Base-by-base conservation (phyloP, 1,139 yeast species). In the Debaryomyces subglobosus region DNA sequence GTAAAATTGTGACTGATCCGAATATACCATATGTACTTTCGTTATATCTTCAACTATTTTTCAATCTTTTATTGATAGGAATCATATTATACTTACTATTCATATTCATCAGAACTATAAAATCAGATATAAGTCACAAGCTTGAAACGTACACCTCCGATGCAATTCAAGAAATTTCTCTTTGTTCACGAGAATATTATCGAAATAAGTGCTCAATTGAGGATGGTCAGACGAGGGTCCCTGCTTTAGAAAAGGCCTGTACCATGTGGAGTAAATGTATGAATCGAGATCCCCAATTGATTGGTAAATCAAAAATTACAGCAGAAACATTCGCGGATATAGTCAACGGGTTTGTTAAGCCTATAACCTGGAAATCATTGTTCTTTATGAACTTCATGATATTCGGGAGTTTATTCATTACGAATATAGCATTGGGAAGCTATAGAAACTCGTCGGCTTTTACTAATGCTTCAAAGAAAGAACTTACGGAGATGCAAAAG, bases 321-420 rank as follows among this genome's bases (percentile, higher is more conserved):
- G 96, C 96, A 0, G 92, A 86, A 60, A 82, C 95, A 0, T 77
- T 90, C 60, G 96, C 95, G 1, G 94, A 86, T 53, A 86, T 89
- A 20, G 74, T 90, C 44, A 87, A 90, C 63, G 86, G 94, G 2
- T 87, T 90, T 56, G 71, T 89, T 36, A 80, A 78, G 50, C 91
- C 91, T 1, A 82, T 90, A 37, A 82, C 88, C 35, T 84, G 90
- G 85, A 89, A 88, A 63, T 77, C 94, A 3, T 74, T 89, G 62
- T 57, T 81, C 3, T 79, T 85, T 48, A 44, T 63, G 30, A 48
- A 52, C 3, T 15, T 57, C 4, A 34, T 60, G 12, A 48, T 63
- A 18, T 55, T 62, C 41, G 67, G 67, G 3, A 60, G 64, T 18
- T 49, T 63, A 20, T 45, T 59, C 6, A 44, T 59, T 4, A 60